Conservation (phyloP, 768 basidiomycete species). For the Jaapia argillacea region DNA sequence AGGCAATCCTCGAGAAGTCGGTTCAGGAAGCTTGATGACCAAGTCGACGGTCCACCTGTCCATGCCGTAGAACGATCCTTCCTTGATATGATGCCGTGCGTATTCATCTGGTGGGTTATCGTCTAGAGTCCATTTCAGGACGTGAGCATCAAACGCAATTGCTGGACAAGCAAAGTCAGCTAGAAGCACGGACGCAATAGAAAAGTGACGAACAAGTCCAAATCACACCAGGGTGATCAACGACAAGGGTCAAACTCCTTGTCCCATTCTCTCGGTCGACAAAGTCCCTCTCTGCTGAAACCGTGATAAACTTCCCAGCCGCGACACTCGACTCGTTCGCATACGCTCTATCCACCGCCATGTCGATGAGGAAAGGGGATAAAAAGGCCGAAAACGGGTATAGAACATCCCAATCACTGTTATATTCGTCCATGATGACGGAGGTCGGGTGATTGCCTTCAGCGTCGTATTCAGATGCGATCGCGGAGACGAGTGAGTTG, state of each 20-base stretch:
- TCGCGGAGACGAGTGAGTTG: constrained; percentile 43
- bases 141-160: constrained; percentile 86
- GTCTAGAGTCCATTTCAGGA: constrained; percentile 77
- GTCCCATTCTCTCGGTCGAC: constrained; percentile 49
- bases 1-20: constrained; percentile 3
- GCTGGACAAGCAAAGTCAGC: constrained; percentile 28
- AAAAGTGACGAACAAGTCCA: constrained; percentile 61
- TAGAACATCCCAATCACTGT: constrained; percentile 81
- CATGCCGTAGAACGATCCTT: constrained; percentile 77
- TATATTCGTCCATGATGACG: constrained; percentile 63
- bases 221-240: constrained; percentile 74
- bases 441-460: constrained; percentile 27
- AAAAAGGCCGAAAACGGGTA: constrained; percentile 82
- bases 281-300: constrained; percentile 48
- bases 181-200: neutral
- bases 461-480: constrained; percentile 52
- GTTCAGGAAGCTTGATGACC: constrained; percentile 42
- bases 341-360: constrained; percentile 33
- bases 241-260: constrained; percentile 54
- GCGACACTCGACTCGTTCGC: constrained; percentile 14
- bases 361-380: constrained; percentile 69
- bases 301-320: constrained; percentile 30
- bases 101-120: constrained; percentile 66
- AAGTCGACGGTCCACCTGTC: constrained; percentile 69
- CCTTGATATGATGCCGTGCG: constrained; percentile 83